Evolutionary conservation across 78 protist species (phyloP).

Genomic region (slime mould (Dictyostelium discoideum)): DNA sequence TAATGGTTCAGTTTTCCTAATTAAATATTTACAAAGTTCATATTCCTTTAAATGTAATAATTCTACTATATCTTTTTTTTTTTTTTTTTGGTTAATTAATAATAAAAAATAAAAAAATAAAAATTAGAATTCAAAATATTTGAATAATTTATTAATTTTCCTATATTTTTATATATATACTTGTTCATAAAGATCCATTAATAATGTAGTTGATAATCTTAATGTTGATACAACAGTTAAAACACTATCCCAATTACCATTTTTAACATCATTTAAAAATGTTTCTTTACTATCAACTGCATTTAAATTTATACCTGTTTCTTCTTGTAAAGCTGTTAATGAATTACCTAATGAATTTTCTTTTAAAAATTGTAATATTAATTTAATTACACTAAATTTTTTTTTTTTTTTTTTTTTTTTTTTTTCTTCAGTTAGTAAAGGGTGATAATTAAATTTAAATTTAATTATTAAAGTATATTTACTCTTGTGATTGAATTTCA

Average conservation of each 20-base stretch:
- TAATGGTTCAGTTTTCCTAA: conserved; percentile 84
- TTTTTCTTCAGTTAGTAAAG: not conserved
- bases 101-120: not conserved
- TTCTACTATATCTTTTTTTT: not conserved
- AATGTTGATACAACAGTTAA: conserved; percentile 57
- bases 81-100: not conserved
- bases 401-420: no score
- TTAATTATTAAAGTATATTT: not conserved
- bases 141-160: conserved; percentile 14
- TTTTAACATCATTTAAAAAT: conserved; percentile 66
- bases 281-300: conserved; percentile 78
- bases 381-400: conserved; percentile 23
- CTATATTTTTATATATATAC: conserved; percentile 44
- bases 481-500: conserved; percentile 45
- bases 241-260: conserved; percentile 92
- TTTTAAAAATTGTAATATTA: conserved; percentile 57
- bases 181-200: conserved; percentile 89
- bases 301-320: conserved; percentile 81
- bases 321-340: conserved; percentile 40
- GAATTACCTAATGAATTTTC: conserved; percentile 48
- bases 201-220: conserved; percentile 34
- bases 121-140: no score
- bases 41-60: conserved; percentile 35
- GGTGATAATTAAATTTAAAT: not conserved
- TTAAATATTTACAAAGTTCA: conserved; percentile 62